Conservation (phyloP, 129 eudicot genomes). For the Helianthus tuberosus region DNA sequence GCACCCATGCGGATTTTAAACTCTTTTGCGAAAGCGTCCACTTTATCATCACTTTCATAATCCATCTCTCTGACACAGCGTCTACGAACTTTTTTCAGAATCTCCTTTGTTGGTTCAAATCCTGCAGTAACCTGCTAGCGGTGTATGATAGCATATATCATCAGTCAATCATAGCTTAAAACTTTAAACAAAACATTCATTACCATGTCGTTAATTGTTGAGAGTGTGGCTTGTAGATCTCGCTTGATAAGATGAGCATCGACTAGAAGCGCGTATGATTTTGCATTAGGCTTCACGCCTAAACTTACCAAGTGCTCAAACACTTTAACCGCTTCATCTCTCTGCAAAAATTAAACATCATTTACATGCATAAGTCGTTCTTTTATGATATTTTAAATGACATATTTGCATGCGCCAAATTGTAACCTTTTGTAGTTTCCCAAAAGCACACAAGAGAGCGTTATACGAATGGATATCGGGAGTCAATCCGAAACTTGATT, state of each 20-base stretch:
- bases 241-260: constrained; percentile 82
- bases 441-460: constrained; percentile 75
- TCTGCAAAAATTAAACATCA: constrained; percentile 47
- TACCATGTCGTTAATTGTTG: constrained; percentile 74
- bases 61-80: constrained; percentile 84
- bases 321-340: constrained; percentile 70
- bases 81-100: constrained; percentile 71
- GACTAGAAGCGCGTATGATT: constrained; percentile 67
- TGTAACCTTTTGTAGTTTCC: constrained; percentile 72
- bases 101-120: constrained; percentile 67
- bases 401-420: not conserved
- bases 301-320: constrained; percentile 67
- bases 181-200: not conserved
- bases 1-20: constrained; percentile 65
- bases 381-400: not conserved
- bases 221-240: constrained; percentile 72
- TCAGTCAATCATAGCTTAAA: not conserved
- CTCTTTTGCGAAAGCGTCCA: constrained; percentile 49
- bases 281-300: constrained; percentile 80
- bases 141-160: not conserved
- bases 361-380: not conserved
- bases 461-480: constrained; percentile 90
- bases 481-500: constrained; percentile 67
- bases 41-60: constrained; percentile 52
- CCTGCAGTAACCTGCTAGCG: constrained; percentile 65